Base-by-base conservation (phyloP, 2,329 filamentous ascomycete species). In the Alternaria incomplexa region DNA sequence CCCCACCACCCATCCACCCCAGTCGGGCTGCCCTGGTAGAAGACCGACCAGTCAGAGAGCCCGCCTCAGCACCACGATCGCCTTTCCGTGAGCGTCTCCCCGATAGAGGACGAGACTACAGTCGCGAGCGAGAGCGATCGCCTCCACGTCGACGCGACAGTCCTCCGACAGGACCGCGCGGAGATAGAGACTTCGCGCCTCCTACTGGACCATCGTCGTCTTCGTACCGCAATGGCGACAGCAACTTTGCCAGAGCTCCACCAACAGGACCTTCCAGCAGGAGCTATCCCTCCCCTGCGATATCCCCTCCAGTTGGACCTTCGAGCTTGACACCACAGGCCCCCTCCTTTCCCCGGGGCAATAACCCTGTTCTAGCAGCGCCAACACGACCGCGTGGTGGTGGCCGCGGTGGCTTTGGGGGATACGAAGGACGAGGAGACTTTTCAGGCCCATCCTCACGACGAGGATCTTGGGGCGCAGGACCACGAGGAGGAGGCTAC, bases 1-100 rank as follows among this genome's bases (percentile, higher is more conserved):
- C 89, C 6, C 89, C 89, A 15, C 85, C 82, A 25, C 77, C 81
- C 12, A 78, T 85, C 13, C 86, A 88, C 69, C 83, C 84, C 15
- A 88, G 87, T 66, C 83, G 86, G 68, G 73, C 82, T 53, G 82
- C 80, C 51, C 71, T 83, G 17, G 74, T 81, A 57, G 72, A 73
- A 13, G 72, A 74, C 3, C 63, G 65, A 23, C 52, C 66, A 23
- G 50, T 52, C 15, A 68, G 81, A 63, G 71, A 77, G 17, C 66
- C 77, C 59, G 68, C 73, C 25, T 80, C 73, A 22, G 74, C 74
- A 23, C 78, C 71, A 36, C 71, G 71, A 50, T 79, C 77, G 22
- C 79, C 77, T 0, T 75, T 68, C 53, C 77, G 74, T 26, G 79
- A 80, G 47, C 76, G 72, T 47, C 79, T 81, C 17, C 71, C 69